Base-by-base conservation (phyloP, 345 rosid genomes). In the Corchorus capsularis region DNA sequence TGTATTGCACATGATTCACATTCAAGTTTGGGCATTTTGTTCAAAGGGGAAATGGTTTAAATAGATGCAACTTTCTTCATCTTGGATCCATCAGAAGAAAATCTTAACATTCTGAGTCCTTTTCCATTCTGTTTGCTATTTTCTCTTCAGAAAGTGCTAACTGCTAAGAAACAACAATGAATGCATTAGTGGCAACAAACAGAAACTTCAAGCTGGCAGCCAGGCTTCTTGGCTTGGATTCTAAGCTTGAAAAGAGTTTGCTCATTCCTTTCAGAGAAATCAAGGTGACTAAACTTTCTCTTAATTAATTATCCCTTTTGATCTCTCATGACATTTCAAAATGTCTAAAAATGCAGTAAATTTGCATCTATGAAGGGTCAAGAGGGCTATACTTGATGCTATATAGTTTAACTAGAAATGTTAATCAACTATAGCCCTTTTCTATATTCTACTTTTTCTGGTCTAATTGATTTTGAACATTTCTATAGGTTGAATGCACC, bases 261-360 rank as follows among this genome's bases (percentile, higher is more conserved):
- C 95, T 96, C 71, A 96, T 96, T 79, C 99, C 99, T 3, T 96
- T 93, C 82, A 88, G 99, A 80, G 98, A 96, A 79, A 93, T 96
- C 79, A 96, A 96, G 97, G 99, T 95, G 72, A 8, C 43, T 46
- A 17, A 52, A 35, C 69, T 70, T 53, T 27, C 37, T 66, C 49
- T 80, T 60, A 35, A 16, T 9, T 27, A 27, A 27, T 27, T 27
- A 27, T 20, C 22, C 55, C 64, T 55, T 41, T 71, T 53, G 4
- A 6, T 9, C 20, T 53, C 46, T 45, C 13, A 14, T 27, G 43
- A 39, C 6, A 39, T 3, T 39, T 39, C 5, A 6, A 39, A 39
- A 39, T 45, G 47, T 45, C 8, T 9, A 45, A 45, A 45, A 20
- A 56, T 43, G 50, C 47, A 45, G 47, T 6, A 45, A 45, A 6